Conservation (phyloP, 2,329 filamentous ascomycete species). For the Nigrospora osmanthi region DNA sequence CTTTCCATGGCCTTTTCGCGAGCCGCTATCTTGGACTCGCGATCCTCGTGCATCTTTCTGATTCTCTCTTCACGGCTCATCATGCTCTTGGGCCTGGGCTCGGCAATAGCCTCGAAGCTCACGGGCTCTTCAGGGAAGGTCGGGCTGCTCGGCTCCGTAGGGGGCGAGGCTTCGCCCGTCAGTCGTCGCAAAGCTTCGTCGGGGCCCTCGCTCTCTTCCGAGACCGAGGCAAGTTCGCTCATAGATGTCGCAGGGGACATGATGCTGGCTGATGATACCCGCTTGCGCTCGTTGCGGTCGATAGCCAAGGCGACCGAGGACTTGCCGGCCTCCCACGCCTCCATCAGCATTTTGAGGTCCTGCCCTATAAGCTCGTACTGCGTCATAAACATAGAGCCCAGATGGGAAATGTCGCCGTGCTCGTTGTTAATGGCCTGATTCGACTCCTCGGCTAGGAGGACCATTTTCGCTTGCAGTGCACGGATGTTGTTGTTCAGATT, state of each 20-base stretch:
- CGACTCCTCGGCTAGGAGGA: slow-evolving; percentile 83
- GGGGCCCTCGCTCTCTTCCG: slow-evolving; percentile 36
- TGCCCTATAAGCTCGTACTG: slow-evolving; percentile 94
- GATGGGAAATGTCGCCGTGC: slow-evolving; percentile 62
- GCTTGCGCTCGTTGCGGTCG: slow-evolving; percentile 64
- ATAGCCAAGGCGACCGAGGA: slow-evolving; percentile 75
- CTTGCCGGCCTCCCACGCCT: slow-evolving; percentile 83
- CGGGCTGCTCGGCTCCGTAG: slow-evolving; percentile 21
- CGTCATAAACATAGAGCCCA: slow-evolving; percentile 70
- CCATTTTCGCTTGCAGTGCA: slow-evolving; percentile 89
- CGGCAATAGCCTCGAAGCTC: slow-evolving; percentile 85
- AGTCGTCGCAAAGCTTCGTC: slow-evolving; percentile 69
- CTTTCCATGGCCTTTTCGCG: slow-evolving; percentile 74
- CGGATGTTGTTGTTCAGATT: slow-evolving; percentile 85
- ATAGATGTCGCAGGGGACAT: slow-evolving; percentile 55
- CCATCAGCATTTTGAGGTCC: slow-evolving; percentile 72
- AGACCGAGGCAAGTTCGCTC: slow-evolving; percentile 54
- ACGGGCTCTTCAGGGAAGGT: slow-evolving; percentile 74
- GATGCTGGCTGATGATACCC: slow-evolving; percentile 54
- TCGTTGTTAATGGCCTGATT: slow-evolving; percentile 65
- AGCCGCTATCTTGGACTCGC: slow-evolving; percentile 62
- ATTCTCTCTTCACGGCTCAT: slow-evolving; percentile 84
- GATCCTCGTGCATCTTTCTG: slow-evolving; percentile 78
- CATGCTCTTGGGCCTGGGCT: slow-evolving; percentile 60
- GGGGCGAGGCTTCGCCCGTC: slow-evolving; percentile 58